phyloP scores from a whole-genome alignment of 306 rosid genomes.

The Sphenostylis stenocarpa region DNA sequence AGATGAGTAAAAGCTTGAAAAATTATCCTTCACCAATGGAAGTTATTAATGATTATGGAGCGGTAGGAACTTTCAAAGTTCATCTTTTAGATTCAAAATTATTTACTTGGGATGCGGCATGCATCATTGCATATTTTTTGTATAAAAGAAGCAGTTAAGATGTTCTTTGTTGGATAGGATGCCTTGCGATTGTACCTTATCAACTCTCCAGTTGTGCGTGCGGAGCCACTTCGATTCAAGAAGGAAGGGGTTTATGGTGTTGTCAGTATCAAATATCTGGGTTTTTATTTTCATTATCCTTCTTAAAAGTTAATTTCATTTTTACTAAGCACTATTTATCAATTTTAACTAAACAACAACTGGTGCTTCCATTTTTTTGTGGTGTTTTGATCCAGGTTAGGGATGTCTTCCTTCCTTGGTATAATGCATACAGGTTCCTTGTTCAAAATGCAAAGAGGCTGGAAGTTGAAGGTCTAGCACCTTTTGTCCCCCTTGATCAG shows the following conservation, averaged over 20 bases:
- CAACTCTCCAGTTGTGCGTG: conserved; percentile 97
- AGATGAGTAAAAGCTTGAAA: conserved; percentile 96
- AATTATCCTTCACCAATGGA: conserved; percentile 93
- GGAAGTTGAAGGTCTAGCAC: conserved; percentile 78
- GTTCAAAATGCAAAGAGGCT: conserved; percentile 95
- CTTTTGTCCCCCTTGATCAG: conserved; percentile 66
- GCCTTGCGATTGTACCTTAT: conserved; percentile 88
- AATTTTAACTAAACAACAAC: not conserved
- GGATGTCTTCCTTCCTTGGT: conserved; percentile 98
- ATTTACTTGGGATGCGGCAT: conserved; percentile 3
- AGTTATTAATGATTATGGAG: conserved; percentile 82
- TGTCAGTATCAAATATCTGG: conserved; percentile 55
- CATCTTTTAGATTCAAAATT: not conserved
- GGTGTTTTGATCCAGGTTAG: conserved; percentile 61
- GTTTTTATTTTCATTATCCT: conserved; percentile 2
- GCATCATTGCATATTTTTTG: not conserved
- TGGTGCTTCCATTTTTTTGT: conserved; percentile 11
- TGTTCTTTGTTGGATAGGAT: conserved; percentile 57
- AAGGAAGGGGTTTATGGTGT: conserved; percentile 98
- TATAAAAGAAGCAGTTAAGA: not conserved
- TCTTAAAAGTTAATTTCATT: not conserved
- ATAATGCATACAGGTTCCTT: conserved; percentile 93
- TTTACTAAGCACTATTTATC: conserved; percentile 9
- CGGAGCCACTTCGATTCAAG: conserved; percentile 91
- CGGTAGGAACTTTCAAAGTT: conserved; percentile 53